Evolutionary conservation across 106 monocot genomes (phyloP), one percentile per base, ranked within the genome.

Genomic region (Agapanthus africanus): DNA sequence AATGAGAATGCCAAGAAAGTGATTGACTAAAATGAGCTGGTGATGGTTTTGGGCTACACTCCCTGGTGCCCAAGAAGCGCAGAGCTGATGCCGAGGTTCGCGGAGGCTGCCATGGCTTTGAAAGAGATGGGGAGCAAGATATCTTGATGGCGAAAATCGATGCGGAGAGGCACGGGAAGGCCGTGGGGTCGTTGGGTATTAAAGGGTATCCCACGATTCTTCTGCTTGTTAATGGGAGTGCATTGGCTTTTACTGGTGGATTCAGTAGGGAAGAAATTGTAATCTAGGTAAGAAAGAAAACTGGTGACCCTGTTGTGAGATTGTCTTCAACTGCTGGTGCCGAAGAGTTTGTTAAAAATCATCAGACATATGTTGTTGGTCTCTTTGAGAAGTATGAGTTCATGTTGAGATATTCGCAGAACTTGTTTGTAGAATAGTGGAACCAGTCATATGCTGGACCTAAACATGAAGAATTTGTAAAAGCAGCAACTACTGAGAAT

Each of bases 31-130:
- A 85, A 85, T 63, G 85, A 77, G 79, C 66, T 80, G 38, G 81
- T 93, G 11, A 63, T 93, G 54, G 75, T 99, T 32, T 79, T 99
- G 6, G 99, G 99, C 1, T 99, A 93, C 68, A 75, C 93, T 6
- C 93, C 99, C 2, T 99, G 99, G 93, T 86, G 85, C 68, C 79
- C 76, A 21, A 71, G 85, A 70, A 93, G 93, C 54, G 93, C 99
- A 26, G 87, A 90, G 82, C 79, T 99, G 37, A 99, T 99, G 93
- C 99, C 93, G 25, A 69, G 81, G 30, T 99, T 87, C 40, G 90
- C 87, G 13, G 87, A 90, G 81, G 93, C 99, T 11, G 89, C 93
- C 1, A 72, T 68, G 69, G 61, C 39, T 28, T 75, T 99, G 28
- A 83, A 71, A 57, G 90, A 79, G 73, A 81, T 83, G 81, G 85